Percentiles rank a stretch among this genome's conserved stretches.
These are phyloP conservation scores for Vicia villosa DNA, from an alignment of 306 rosid genomes.

Conservation along the genomic window DNA sequence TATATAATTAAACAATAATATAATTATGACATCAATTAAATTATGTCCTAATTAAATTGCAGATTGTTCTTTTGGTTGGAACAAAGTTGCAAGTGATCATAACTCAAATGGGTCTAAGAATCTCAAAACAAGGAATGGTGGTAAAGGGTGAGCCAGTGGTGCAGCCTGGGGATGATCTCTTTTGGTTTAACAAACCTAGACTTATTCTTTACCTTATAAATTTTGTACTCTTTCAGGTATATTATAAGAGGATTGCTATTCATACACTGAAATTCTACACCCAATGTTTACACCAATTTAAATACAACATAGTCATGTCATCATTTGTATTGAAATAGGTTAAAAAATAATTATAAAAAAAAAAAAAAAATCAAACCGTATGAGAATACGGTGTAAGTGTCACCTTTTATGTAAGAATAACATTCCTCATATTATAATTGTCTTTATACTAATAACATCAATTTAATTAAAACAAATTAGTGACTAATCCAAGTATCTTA, in stretches of 20 bases:
- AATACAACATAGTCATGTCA: no score
- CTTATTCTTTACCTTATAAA: conserved; percentile 78
- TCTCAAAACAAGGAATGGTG: conserved; percentile 76
- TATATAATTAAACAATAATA: background rate
- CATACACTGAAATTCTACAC: no score
- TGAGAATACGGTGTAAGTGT: no score
- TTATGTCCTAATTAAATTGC: conserved; percentile 6
- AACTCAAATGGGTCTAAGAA: conserved; percentile 78
- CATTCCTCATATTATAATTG: no score
- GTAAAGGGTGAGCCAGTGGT: conserved; percentile 82
- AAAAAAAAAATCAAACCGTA: no score
- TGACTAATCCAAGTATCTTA: conserved; percentile 18
- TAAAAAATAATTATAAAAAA: no score
- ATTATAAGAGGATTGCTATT: no score
- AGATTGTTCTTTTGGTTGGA: conserved; percentile 79
- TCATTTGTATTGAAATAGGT: no score
- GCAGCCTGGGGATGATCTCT: conserved; percentile 75
- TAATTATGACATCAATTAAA: background rate
- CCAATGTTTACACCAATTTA: no score
- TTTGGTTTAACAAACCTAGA: conserved; percentile 79
- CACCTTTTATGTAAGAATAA: no score
- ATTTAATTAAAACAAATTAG: background rate
- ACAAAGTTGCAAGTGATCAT: conserved; percentile 88
- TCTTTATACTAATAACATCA: background rate
- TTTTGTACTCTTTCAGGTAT: conserved; percentile 88